Conservation (phyloP, 2,329 filamentous ascomycete species). For the Byssothecium circinans region DNA sequence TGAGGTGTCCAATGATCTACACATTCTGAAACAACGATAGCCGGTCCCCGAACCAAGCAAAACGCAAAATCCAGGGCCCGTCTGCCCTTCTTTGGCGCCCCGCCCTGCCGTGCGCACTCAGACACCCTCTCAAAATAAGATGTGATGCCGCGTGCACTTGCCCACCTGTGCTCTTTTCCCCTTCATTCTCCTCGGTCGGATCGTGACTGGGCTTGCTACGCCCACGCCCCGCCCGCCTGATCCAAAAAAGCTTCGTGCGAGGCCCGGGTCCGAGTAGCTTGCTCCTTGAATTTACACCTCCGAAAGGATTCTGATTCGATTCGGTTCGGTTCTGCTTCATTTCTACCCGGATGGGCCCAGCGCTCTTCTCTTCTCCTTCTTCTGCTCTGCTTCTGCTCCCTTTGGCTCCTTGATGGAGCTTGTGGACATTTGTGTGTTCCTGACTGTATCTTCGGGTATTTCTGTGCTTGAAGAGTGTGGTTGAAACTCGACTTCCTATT, state of each 20-base stretch:
- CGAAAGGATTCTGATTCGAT: conserved; percentile 1
- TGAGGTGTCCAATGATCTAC: no score
- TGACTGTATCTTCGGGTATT: no score
- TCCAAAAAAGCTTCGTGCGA: neutral
- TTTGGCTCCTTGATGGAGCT: conserved; percentile 32
- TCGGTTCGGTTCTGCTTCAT: neutral
- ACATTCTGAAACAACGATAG: neutral
- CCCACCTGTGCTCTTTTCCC: neutral
- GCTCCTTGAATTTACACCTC: conserved; percentile 14
- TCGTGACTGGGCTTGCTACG: no score
- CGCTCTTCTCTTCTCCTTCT: neutral
- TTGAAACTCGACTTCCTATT: neutral
- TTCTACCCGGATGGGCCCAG: neutral
- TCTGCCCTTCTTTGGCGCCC: neutral
- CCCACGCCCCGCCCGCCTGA: no score
- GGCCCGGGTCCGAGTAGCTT: neutral
- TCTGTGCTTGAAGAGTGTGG: neutral
- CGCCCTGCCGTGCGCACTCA: neutral
- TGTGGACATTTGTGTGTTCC: neutral
- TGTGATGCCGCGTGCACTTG: neutral
- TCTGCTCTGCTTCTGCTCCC: neutral
- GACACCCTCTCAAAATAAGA: neutral
- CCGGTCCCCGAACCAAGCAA: conserved; percentile 1
- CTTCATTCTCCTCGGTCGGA: neutral
- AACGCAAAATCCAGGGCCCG: neutral